Evolutionary conservation across 805 yeast genomes (phyloP).

Genomic region (Zygotorulaspora chibaensis): DNA sequence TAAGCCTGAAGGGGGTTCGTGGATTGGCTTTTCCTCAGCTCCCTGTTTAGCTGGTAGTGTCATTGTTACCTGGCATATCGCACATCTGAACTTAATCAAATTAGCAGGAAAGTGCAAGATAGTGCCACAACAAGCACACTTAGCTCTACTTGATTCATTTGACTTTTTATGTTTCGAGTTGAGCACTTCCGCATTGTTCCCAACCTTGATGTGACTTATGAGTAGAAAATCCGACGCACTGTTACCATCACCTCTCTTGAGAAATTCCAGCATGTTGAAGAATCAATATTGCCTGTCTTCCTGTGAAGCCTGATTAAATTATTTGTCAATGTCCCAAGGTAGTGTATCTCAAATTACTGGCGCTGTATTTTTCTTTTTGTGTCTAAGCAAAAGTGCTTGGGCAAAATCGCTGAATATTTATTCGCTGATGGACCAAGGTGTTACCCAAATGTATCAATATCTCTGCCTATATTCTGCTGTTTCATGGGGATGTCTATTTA

Average conservation of each 20-base stretch:
- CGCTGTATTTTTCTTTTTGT: too few species aligned
- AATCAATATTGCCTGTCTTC: neutral
- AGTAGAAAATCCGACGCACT: neutral
- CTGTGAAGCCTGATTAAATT: neutral
- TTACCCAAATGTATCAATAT: too few species aligned
- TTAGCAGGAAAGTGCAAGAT: slow-evolving; percentile 38
- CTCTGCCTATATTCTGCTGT: too few species aligned
- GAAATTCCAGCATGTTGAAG: neutral
- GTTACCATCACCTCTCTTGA: neutral
- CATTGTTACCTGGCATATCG: slow-evolving; percentile 54
- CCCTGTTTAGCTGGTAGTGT: slow-evolving; percentile 13
- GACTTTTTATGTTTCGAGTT: neutral
- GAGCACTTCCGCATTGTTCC: neutral
- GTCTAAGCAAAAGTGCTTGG: too few species aligned
- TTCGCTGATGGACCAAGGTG: too few species aligned
- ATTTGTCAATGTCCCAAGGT: too few species aligned
- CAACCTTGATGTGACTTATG: neutral
- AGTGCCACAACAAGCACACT: slow-evolving; percentile 48
- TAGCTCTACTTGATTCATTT: neutral
- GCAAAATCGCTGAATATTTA: too few species aligned
- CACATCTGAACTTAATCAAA: slow-evolving; percentile 49
- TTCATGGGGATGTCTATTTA: too few species aligned
- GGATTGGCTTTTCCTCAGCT: neutral
- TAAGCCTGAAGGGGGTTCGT: neutral
- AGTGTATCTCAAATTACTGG: too few species aligned